Base-by-base conservation (phyloP, 1,139 yeast genomes). In the Debaryomyces sp. region DNA sequence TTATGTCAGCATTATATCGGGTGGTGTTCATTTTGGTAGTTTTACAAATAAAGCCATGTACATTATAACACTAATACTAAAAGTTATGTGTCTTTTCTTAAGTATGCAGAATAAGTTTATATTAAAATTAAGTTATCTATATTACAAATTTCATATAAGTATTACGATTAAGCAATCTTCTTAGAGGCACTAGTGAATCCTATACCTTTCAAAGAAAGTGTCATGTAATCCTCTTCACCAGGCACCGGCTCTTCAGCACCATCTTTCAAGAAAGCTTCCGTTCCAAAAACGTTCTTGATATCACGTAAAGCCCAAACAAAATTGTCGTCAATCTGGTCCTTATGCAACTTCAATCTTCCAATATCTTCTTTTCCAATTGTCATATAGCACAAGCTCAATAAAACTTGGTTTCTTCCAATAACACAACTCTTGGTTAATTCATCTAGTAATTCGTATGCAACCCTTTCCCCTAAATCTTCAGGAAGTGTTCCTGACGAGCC, bases 1-100 rank as follows among this genome's bases (percentile, higher is more conserved):
- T 72, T 95, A 51, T 94, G 99, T 63, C 97, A 91, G 67, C 99
- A 94, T 67, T 95, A 89, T 63, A 89, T 95, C 54, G 99, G 99
- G 17, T 95, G 99, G 99, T 94, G 99, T 70, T 89, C 98, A 0
- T 94, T 92, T 82, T 94, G 99, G 98, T 92, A 53, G 52, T 13
- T 23, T 13, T 10, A 23, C 29, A 27, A 27, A 27, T 10, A 10
- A 13, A 10, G 12, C 18, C 17, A 10, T 13, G 3, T 30, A 6
- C 17, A 13, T 13, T 30, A 30, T 17, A 32, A 7, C 10, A 13
- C 7, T 32, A 13, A 32, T 18, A 32, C 18, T 9, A 32, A 32
- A 15, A 8, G 12, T 17, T 32, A 32, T 41, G 12, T 15, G 4
- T 17, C 15, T 18, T 33, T n/a, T 5, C 29, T 6, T 5, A 6